Evolutionary conservation across 352 stramenopile species (phyloP), one percentile per base, ranked within the genome.

Genomic region (Phytophthora pini): DNA sequence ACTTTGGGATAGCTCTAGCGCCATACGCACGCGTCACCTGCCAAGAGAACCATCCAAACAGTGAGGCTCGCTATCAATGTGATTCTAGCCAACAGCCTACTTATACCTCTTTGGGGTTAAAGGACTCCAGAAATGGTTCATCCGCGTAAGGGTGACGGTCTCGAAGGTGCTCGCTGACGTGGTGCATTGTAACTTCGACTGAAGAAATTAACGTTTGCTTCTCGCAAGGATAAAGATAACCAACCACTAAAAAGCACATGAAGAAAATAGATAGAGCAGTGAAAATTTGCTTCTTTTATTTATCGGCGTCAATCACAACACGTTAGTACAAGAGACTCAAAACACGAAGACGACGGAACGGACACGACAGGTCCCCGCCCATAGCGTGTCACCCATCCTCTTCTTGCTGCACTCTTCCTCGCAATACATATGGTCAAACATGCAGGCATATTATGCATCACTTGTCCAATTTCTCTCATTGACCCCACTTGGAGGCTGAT

Each of bases 1-100:
- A 92, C 59, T 92, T 92, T 4, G 75, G 58, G 27, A 90, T 68
- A 5, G 72, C 76, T 41, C 74, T 66, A 8, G 69, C 48, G 15
- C 80, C 80, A 32, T 88, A 92, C n/a, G 83, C 80, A 22, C 80
- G 70, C 8, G 78, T 75, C 8, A 88, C 80, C 81, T 90, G 47
- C 8, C 4, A 10, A 46, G 4, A 13, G 2, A 24, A 22, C 9
- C 50, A 47, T 9, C 10, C 10, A 17, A 20, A 15, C 47, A 41
- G 2, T 54, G 7, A 44, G 17, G 15, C n/a, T 29, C n/a, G 8
- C 8, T 36, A 36, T 11, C 9, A 36, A 36, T 36, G 8, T 36
- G 31, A 36, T 12, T 13, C 9, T 20, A 20, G 17, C 17, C 29
- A 10, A 11, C n/a, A 24, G 5, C 3, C 6, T 22, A 27, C 22